Conservation (phyloP, 495 filamentous ascomycete genomes). For the Aspergillus mulundensis region DNA sequence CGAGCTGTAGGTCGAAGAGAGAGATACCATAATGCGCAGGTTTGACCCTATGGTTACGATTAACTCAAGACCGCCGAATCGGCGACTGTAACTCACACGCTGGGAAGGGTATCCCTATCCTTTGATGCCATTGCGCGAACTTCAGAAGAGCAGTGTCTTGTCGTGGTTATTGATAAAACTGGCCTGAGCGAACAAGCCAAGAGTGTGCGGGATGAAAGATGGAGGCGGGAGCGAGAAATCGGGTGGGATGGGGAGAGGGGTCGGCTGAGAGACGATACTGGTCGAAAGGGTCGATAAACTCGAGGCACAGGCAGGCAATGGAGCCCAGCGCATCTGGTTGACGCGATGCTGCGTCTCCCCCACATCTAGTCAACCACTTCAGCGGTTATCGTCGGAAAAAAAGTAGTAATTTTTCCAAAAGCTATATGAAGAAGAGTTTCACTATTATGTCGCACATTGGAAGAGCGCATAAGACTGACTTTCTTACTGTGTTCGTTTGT, state of each 20-base stretch:
- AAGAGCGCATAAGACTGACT: too few relatives aligned
- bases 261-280: constrained; percentile 21
- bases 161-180: constrained; percentile 14
- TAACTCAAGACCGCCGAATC: neutral
- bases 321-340: constrained; percentile 29
- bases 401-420: neutral
- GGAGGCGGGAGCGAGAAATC: constrained; percentile 25
- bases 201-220: constrained; percentile 19
- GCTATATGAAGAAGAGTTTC: too few relatives aligned
- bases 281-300: constrained; percentile 24
- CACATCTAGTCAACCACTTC: constrained; percentile 30
- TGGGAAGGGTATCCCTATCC: constrained; percentile 51
- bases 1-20: constrained; percentile 72
- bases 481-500: neutral
- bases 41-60: constrained; percentile 55
- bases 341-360: constrained; percentile 36
- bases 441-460: too few relatives aligned
- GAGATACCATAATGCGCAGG: constrained; percentile 82
- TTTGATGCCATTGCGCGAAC: constrained; percentile 41
- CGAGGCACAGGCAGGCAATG: constrained; percentile 19
- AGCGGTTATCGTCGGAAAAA: constrained; percentile 5
- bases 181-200: constrained; percentile 17
- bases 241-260: constrained; percentile 13
- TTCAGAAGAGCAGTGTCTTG: constrained; percentile 37
- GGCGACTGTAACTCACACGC: constrained; percentile 35